phyloP scores from a whole-genome alignment of 164 flowering plant species.

The Taxillus chinensis region DNA sequence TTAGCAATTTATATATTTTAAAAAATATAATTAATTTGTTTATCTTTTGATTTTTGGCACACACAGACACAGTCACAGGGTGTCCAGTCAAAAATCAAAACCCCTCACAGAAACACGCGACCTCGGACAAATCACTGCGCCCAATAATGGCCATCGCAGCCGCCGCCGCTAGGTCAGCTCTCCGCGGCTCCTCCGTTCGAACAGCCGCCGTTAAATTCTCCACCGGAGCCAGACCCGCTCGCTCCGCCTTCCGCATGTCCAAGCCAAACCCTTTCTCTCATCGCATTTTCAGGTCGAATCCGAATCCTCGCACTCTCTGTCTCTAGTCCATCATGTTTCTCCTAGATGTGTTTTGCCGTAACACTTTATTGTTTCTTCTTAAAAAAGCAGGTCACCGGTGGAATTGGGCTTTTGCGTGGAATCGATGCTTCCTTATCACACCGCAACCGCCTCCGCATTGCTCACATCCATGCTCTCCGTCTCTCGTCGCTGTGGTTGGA shows the following conservation, averaged over 20 bases:
- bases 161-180: conserved; percentile 33
- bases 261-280: conserved; percentile 33
- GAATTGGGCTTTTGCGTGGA: conserved; percentile 61
- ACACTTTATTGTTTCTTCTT: neutral
- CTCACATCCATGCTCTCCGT: conserved; percentile 75
- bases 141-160: conserved; percentile 10
- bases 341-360: neutral
- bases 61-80: no score
- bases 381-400: conserved; percentile 53
- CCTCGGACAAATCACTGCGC: no score
- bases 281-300: conserved; percentile 44
- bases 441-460: conserved; percentile 82
- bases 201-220: conserved; percentile 25
- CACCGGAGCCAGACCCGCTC: conserved; percentile 10
- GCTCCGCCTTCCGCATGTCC: neutral
- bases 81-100: neutral
- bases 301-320: neutral
- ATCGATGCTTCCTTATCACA: conserved; percentile 71
- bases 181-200: conserved; percentile 40
- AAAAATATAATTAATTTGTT: no score
- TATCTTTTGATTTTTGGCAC: no score
- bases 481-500: conserved; percentile 54
- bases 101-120: no score
- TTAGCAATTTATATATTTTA: no score
- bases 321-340: conserved; percentile 1